Conservation (phyloP, 2,329 filamentous ascomycete genomes). For the Scedosporium aurantiacum region DNA sequence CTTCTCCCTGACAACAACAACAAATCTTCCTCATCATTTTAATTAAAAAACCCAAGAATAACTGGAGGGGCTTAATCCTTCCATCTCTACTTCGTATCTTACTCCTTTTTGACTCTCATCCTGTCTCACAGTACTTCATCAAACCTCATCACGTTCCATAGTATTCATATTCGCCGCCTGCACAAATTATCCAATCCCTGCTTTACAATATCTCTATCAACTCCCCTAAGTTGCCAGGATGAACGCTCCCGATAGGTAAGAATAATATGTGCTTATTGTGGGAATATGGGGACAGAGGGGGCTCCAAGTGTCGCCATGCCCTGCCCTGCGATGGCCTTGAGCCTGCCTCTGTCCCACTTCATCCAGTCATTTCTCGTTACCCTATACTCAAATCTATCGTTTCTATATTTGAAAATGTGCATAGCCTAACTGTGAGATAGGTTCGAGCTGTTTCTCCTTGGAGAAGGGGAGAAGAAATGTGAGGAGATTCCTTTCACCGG, state of each 20-base stretch:
- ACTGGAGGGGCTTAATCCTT: background rate
- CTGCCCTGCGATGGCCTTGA: no score
- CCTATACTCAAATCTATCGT: constrained; percentile 7
- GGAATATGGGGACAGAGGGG: no score
- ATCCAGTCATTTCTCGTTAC: constrained; percentile 2
- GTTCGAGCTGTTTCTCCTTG: constrained; percentile 87
- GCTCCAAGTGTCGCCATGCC: no score
- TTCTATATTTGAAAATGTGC: background rate
- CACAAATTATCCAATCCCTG: no score
- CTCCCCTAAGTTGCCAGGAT: constrained; percentile 21
- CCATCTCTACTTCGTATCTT: background rate
- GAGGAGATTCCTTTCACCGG: constrained; percentile 80
- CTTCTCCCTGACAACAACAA: background rate
- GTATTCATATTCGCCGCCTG: no score
- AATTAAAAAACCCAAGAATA: background rate
- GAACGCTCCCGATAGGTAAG: constrained; percentile 48
- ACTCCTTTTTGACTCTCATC: background rate
- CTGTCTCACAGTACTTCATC: background rate
- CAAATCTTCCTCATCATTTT: background rate
- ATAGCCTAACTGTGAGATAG: constrained; percentile 33
- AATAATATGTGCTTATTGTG: constrained; percentile 9
- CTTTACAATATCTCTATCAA: background rate
- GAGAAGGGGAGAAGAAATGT: constrained; percentile 85
- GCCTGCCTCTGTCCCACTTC: background rate
- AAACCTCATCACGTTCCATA: background rate